These are phyloP conservation scores for Ocimum tenuiflorum DNA, from an alignment of 257 asterid species.

Conservation along the genomic window DNA sequence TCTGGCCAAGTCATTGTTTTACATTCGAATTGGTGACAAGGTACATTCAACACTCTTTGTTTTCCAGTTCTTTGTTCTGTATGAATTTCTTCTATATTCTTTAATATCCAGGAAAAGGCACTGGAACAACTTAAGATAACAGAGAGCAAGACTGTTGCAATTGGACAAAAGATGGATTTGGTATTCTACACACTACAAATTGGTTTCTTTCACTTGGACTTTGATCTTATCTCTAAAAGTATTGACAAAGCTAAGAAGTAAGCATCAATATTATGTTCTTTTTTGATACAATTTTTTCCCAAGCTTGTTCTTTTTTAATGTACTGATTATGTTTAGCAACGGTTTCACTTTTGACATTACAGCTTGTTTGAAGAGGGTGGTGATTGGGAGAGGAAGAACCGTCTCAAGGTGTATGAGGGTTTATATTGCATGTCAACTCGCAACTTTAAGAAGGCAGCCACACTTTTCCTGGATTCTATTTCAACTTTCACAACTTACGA, in stretches of 20 bases:
- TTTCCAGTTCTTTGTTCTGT: background rate
- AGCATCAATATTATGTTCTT: slow-evolving; percentile 18
- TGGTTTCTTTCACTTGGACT: slow-evolving; percentile 87
- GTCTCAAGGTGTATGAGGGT: slow-evolving; percentile 91
- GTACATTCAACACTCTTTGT: slow-evolving; percentile 16
- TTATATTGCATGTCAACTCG: slow-evolving; percentile 94
- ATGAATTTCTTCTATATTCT: background rate
- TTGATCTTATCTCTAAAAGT: slow-evolving; percentile 83
- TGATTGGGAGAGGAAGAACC: slow-evolving; percentile 97
- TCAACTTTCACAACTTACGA: slow-evolving; percentile 97
- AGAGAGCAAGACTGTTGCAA: slow-evolving; percentile 92
- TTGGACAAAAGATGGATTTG: slow-evolving; percentile 98
- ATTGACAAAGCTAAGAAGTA: slow-evolving; percentile 95
- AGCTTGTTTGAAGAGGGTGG: slow-evolving; percentile 98
- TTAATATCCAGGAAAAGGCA: slow-evolving; percentile 70
- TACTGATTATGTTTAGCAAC: background rate
- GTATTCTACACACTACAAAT: slow-evolving; percentile 74
- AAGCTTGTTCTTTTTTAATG: background rate
- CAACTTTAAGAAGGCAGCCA: slow-evolving; percentile 84
- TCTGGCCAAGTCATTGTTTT: slow-evolving; percentile 76
- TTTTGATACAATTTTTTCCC: background rate
- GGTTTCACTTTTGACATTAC: slow-evolving; percentile 26
- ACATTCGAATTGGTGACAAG: slow-evolving; percentile 70
- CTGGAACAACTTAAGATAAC: slow-evolving; percentile 88
- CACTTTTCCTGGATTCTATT: slow-evolving; percentile 87